These are phyloP conservation scores for Roridomyces roridus DNA, from an alignment of 768 basidiomycete genomes.

Conservation along the genomic window DNA sequence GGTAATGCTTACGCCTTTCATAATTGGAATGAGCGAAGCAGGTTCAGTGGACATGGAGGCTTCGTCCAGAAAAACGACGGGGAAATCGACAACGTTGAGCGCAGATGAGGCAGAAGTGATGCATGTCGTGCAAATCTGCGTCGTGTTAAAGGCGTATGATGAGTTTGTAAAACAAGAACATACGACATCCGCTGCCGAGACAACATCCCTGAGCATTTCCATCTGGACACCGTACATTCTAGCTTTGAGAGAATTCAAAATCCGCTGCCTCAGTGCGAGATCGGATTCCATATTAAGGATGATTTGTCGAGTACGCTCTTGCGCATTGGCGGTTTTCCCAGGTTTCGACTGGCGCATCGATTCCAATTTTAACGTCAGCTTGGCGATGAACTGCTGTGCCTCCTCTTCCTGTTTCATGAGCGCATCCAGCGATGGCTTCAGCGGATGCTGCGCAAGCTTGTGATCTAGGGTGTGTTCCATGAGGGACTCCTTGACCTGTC, in stretches of 20 bases:
- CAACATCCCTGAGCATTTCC: conserved; percentile 67
- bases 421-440: conserved; percentile 49
- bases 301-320: conserved; percentile 2
- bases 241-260: conserved; percentile 36
- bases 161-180: conserved; percentile 7
- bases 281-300: conserved; percentile 16
- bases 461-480: conserved; percentile 64
- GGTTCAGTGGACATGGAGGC: conserved; percentile 98
- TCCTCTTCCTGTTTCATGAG: conserved; percentile 46
- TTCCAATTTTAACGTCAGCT: conserved; percentile 33
- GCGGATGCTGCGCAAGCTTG: conserved; percentile 66
- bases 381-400: conserved; percentile 29
- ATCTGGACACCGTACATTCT: conserved; percentile 63
- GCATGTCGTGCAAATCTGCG: conserved; percentile 88
- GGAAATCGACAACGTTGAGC: conserved; percentile 82
- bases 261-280: conserved; percentile 34
- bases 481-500: conserved; percentile 64
- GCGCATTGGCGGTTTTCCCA: background rate
- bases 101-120: conserved; percentile 74
- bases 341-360: conserved; percentile 40
- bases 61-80: conserved; percentile 93
- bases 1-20: conserved; percentile 81
- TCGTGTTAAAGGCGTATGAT: conserved; percentile 11
- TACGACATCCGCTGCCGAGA: conserved; percentile 77
- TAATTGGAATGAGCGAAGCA: conserved; percentile 87